Base-by-base conservation (phyloP, 352 stramenopile species). In the Pythium dissotocum region DNA sequence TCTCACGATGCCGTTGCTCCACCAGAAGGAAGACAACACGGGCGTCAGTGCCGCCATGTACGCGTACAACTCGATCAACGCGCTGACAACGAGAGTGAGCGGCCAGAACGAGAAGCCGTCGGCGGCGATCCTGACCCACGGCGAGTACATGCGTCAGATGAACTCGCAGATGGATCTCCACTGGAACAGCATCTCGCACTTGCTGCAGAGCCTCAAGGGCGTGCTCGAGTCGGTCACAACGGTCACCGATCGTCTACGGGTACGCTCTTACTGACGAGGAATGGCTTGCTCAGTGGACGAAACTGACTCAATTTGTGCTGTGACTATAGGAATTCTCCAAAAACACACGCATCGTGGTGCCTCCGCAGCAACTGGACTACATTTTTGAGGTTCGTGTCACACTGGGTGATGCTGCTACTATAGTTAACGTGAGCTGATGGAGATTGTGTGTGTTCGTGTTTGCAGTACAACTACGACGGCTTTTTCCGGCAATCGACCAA, bases 141-240 rank as follows among this genome's bases (percentile, higher is more conserved):
- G 85, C 30, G 83, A 92, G 61, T 95, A 94, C 77, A 95, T 95
- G 87, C 88, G 85, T n/a, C 85, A 94, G 69, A 80, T 95, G 65
- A 82, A 76, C 52, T 87, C 85, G 71, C 84, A 94, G 65, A 76
- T 95, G 74, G 87, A 94, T 76, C 72, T 93, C 63, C 87, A 95
- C 77, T 93, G 84, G 82, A 92, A 92, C 76, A 94, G 84, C 68
- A 87, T 94, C 69, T 89, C 83, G 65, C 82, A 91, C 69, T 67
- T 95, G 48, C 78, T 92, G 49, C 81, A 93, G 64, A 95, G 83
- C 52, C 66, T 95, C 61, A 90, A 91, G 67, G 82, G 83, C 56
- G 88, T 83, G 32, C 69, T 89, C 52, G 84, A 91, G 62, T 68
- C 83, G 24, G 83, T 95, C 2, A 64, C 61, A 1, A 89, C 76